Conservation (phyloP, 2,329 filamentous ascomycete genomes). For the Pseudovirgaria hyperparasitica region DNA sequence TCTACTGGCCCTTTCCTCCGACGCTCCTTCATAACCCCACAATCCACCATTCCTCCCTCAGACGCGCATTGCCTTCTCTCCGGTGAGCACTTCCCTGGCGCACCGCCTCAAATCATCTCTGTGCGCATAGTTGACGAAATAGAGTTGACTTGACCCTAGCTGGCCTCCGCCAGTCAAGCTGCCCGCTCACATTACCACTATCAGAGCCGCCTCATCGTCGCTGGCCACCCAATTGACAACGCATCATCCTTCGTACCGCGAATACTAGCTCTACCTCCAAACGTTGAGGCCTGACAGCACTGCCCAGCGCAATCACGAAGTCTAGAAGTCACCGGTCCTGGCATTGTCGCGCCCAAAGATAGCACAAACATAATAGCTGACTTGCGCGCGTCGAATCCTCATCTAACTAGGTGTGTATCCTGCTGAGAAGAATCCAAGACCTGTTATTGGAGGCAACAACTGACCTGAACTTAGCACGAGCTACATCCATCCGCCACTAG, state of each 20-base stretch:
- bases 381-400: slow-evolving; percentile 11
- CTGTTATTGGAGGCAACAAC: slow-evolving; percentile 16
- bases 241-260: slow-evolving; percentile 26
- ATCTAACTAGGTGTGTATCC: slow-evolving; percentile 11
- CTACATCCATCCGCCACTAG: slow-evolving; percentile 19
- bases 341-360: slow-evolving; percentile 9
- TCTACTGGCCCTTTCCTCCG: slow-evolving; percentile 19
- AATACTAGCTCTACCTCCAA: slow-evolving; percentile 22
- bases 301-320: slow-evolving; percentile 14
- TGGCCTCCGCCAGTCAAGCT: slow-evolving; percentile 13
- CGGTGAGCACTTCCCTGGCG: slow-evolving; percentile 7
- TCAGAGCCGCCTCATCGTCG: slow-evolving; percentile 23
- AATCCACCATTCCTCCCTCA: slow-evolving; percentile 19
- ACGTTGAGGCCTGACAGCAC: slow-evolving; percentile 17
- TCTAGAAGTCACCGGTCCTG: slow-evolving; percentile 16
- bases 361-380: slow-evolving; percentile 9
- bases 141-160: slow-evolving; percentile 15
- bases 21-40: slow-evolving; percentile 21
- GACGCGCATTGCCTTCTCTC: slow-evolving; percentile 5
- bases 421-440: slow-evolving; percentile 4
- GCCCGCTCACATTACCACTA: slow-evolving; percentile 16
- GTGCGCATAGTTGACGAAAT: slow-evolving; percentile 10
- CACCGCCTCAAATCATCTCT: slow-evolving; percentile 18
- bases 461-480: slow-evolving; percentile 20
- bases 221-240: slow-evolving; percentile 27